Base-by-base conservation (phyloP, 2,329 filamentous ascomycete genomes). In the Fusarium sp. region DNA sequence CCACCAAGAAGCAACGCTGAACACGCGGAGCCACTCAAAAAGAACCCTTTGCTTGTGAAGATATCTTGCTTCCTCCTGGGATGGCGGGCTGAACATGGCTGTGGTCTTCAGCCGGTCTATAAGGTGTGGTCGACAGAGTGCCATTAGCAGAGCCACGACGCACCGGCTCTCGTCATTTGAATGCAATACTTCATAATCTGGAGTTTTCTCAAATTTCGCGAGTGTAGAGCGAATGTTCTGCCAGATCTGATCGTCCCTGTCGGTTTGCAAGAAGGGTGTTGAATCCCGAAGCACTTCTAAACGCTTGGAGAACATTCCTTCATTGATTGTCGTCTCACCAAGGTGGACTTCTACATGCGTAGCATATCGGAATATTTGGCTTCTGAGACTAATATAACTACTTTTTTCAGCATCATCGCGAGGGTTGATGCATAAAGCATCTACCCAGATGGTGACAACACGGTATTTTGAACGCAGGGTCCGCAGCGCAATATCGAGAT, bases 371-470 rank as follows among this genome's bases (percentile, higher is more conserved):
- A 70, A 75, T 38, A 75, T 74, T 11, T 62, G 44, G 32, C 65
- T 45, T 67, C 75, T 73, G 17, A 69, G 40, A 5, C 59, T 52
- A 38, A 75, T 70, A 17, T 75, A 70, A 7, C 55, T 19, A 19
- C 62, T 70, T 56, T 74, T 75, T 36, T 75, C 73, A 2, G 23
- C 28, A 10, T 56, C 46, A 28, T 73, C 60, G 10, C 67, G 43
- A 28, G 74, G 73, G 45, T 75, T 66, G 52, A 75, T 74, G 28
- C 71, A 73, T 11, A 75, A 26, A 20, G 71, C 63, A 56, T 75
- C 74, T 8, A 57, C 69, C 74, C 73, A 75, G 34, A 75, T 39
- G 12, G 50, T 62, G 15, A 67, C 34, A 26, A n/a, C 4, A 17
- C 9, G 4, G 11, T 59, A 28, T 28, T 44, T 30, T 4, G 21